Evolutionary conservation across 2,329 filamentous ascomycete genomes (phyloP).

Genomic region (Aspergillus felis): DNA sequence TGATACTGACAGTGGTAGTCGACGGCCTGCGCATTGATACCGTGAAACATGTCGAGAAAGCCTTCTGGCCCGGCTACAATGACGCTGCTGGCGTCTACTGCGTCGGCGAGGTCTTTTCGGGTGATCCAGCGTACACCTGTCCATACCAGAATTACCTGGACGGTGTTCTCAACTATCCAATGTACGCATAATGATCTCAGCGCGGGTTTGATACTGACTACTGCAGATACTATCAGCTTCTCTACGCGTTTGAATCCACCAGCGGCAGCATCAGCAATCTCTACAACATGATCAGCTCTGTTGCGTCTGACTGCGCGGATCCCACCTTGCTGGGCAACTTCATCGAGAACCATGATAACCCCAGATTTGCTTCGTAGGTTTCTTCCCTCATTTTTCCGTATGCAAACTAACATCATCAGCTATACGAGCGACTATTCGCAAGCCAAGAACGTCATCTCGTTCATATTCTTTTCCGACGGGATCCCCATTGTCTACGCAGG

Average conservation of each 20-base stretch:
- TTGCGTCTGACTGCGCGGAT: conserved; percentile 35
- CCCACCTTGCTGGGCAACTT: conserved; percentile 50
- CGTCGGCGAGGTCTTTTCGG: conserved; percentile 45
- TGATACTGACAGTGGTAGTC: conserved; percentile 18
- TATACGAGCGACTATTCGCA: conserved; percentile 32
- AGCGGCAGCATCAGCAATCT: conserved; percentile 30
- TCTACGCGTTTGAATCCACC: conserved; percentile 28
- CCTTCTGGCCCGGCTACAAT: conserved; percentile 41
- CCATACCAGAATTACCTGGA: conserved; percentile 42
- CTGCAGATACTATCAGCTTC: conserved; percentile 25
- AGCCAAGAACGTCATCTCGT: conserved; percentile 59
- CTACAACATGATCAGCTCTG: conserved; percentile 25
- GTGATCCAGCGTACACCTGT: conserved; percentile 37
- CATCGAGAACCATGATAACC: conserved; percentile 58
- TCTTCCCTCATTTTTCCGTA: background rate
- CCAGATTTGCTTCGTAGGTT: conserved; percentile 47
- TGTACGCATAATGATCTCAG: conserved; percentile 12
- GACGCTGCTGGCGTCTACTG: conserved; percentile 42
- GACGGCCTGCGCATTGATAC: conserved; percentile 52
- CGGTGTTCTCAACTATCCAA: conserved; percentile 46
- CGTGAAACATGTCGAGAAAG: conserved; percentile 43
- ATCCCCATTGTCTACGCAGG: conserved; percentile 64
- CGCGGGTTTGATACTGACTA: background rate
- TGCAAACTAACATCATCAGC: background rate
- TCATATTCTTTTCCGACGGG: conserved; percentile 55